These are phyloP conservation scores for Arxiozyma heterogenica DNA, from an alignment of 1,139 yeast species.

Conservation along the genomic window DNA sequence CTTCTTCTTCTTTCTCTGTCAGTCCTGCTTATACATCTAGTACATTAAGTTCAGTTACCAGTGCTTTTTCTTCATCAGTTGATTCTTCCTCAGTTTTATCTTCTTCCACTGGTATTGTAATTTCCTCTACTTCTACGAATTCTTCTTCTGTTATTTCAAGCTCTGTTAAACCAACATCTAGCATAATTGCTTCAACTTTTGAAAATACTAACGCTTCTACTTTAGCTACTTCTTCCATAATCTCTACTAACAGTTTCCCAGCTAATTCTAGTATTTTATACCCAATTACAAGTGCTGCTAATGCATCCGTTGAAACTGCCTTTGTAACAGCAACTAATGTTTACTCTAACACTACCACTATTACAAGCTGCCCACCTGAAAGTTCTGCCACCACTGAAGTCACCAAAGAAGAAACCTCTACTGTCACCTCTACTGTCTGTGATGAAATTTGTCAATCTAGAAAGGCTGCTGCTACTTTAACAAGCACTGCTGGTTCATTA, in stretches of 20 bases:
- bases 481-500: neutral
- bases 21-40: neutral
- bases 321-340: conserved; percentile 2
- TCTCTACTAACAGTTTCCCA: neutral
- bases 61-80: neutral
- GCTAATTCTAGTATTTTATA: neutral
- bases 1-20: neutral
- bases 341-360: conserved; percentile 4
- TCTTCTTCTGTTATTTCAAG: neutral
- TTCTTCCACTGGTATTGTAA: neutral
- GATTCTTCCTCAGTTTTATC: neutral
- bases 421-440: conserved; percentile 7
- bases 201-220: neutral
- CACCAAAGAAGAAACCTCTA: neutral
- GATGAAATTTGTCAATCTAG: conserved; percentile 10
- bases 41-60: neutral
- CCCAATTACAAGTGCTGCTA: conserved; percentile 1
- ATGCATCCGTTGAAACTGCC: conserved; percentile 9
- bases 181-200: neutral
- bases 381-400: conserved; percentile 1
- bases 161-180: neutral
- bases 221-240: neutral
- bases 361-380: conserved; percentile 3
- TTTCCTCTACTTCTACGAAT: neutral
- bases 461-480: neutral